A percentile compares a stretch with the other conserved stretches of the same genome.
Evolutionary conservation across 306 rosid species (phyloP).

Genomic region (Glycyrrhiza uralensis): DNA sequence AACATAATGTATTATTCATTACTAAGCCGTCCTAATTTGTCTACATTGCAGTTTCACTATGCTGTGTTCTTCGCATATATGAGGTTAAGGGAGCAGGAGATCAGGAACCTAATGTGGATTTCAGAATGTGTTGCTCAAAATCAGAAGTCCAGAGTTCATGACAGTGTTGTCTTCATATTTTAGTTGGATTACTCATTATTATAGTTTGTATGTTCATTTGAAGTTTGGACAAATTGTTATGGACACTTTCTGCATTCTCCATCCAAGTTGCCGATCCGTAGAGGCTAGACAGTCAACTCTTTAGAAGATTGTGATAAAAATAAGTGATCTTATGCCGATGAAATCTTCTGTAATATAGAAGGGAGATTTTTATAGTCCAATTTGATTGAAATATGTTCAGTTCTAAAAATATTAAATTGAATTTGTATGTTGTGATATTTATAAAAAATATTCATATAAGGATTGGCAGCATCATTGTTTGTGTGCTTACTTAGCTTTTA

Average conservation of each 20-base stretch:
- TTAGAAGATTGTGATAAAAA: slow-evolving; percentile 37
- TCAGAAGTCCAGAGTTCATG: slow-evolving; percentile 92
- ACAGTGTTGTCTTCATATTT: slow-evolving; percentile 88
- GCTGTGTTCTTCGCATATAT: slow-evolving; percentile 91
- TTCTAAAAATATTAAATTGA: slow-evolving; percentile 5
- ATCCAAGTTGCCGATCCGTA: slow-evolving; percentile 22
- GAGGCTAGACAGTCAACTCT: slow-evolving; percentile 22
- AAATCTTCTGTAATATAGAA: slow-evolving; percentile 24
- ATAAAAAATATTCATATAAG: not conserved
- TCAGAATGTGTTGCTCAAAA: slow-evolving; percentile 94
- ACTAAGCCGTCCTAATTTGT: not conserved
- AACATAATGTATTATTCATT: not conserved
- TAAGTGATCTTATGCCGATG: slow-evolving; percentile 21
- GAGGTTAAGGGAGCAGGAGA: slow-evolving; percentile 95
- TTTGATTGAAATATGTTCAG: slow-evolving; percentile 23
- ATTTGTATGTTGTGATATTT: slow-evolving; percentile 19
- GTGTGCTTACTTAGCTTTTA: too few species aligned
- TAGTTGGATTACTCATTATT: slow-evolving; percentile 31
- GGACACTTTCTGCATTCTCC: slow-evolving; percentile 33
- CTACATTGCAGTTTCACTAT: slow-evolving; percentile 71
- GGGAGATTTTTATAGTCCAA: slow-evolving; percentile 16
- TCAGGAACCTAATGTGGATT: slow-evolving; percentile 91
- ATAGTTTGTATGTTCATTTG: slow-evolving; percentile 8
- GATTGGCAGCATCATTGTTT: too few species aligned
- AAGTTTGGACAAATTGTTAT: slow-evolving; percentile 38